These are phyloP conservation scores for Vitis rotundifolia DNA, from an alignment of 164 flowering plant genomes.

Conservation along the genomic window DNA sequence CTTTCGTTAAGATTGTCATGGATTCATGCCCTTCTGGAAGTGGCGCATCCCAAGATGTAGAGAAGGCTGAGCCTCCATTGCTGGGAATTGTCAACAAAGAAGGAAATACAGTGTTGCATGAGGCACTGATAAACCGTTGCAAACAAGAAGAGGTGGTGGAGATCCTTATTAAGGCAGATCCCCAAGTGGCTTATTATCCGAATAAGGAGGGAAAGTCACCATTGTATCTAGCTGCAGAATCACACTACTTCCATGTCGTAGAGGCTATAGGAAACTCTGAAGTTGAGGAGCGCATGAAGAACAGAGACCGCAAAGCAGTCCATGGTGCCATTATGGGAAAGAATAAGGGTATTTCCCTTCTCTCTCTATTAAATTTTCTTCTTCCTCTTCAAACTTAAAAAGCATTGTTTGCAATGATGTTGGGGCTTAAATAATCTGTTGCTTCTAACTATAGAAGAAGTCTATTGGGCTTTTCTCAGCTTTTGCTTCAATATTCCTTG, in stretches of 20 bases:
- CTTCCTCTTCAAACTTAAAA: too few relatives aligned
- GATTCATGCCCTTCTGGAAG: too few relatives aligned
- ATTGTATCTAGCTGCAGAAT: background rate
- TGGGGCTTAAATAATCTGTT: too few relatives aligned
- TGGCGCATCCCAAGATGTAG: background rate
- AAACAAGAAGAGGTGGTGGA: background rate
- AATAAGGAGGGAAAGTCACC: background rate
- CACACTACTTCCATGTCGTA: too few relatives aligned
- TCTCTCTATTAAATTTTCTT: too few relatives aligned
- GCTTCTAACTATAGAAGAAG: too few relatives aligned
- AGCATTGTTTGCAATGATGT: too few relatives aligned
- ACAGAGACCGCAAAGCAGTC: background rate
- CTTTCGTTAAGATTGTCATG: background rate
- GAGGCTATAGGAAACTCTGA: background rate
- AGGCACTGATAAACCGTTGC: background rate
- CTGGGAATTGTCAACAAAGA: background rate
- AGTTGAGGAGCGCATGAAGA: background rate
- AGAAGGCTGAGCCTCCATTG: background rate
- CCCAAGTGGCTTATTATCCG: background rate
- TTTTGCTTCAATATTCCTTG: too few relatives aligned
- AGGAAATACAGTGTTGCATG: conserved; percentile 3
- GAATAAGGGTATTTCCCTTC: background rate
- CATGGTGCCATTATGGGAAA: conserved; percentile 5
- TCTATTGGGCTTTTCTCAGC: background rate
- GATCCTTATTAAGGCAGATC: background rate